A percentile compares a stretch with the other conserved stretches of the same genome.
phyloP scores from a whole-genome alignment of 2,329 filamentous ascomycete species.

The Harringtonia lauricola region DNA sequence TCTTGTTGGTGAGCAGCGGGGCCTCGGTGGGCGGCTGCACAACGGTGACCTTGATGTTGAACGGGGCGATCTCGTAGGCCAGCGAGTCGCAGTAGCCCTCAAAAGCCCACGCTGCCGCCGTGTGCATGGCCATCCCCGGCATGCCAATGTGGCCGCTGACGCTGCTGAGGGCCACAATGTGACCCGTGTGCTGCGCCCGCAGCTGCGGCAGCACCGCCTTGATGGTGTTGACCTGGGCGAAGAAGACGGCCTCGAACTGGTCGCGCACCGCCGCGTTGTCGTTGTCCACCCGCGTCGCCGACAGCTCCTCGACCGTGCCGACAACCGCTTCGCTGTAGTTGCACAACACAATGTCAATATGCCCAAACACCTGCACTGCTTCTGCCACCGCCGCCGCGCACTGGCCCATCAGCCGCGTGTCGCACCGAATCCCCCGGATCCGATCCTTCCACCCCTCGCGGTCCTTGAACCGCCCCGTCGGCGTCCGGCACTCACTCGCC shows the following conservation, averaged over 20 bases:
- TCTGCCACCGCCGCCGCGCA: conserved; percentile 83
- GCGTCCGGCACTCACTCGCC: conserved; percentile 52
- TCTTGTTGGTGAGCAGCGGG: conserved; percentile 72
- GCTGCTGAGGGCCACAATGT: conserved; percentile 81
- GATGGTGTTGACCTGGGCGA: conserved; percentile 92
- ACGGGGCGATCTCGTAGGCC: conserved; percentile 91
- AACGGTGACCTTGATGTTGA: conserved; percentile 93
- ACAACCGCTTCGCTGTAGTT: conserved; percentile 84
- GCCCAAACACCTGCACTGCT: conserved; percentile 71
- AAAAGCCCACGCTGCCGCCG: conserved; percentile 85
- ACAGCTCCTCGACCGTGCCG: conserved; percentile 83
- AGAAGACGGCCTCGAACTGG: conserved; percentile 92
- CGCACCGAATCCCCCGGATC: conserved; percentile 54
- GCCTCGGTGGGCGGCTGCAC: conserved; percentile 95
- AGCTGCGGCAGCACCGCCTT: conserved; percentile 76
- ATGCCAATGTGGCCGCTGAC: conserved; percentile 90
- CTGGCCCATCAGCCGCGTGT: conserved; percentile 52
- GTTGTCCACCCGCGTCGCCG: conserved; percentile 35
- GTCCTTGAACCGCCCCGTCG: conserved; percentile 35
- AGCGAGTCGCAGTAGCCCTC: conserved; percentile 94
- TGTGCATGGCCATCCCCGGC: conserved; percentile 82
- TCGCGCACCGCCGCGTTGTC: conserved; percentile 57
- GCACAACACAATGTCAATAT: conserved; percentile 82
- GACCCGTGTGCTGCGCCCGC: conserved; percentile 69
- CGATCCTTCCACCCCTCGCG: conserved; percentile 73